Evolutionary conservation across 2,329 filamentous ascomycete species (phyloP), one percentile per base, ranked within the genome.

Genomic region (Venturia pyrina): DNA sequence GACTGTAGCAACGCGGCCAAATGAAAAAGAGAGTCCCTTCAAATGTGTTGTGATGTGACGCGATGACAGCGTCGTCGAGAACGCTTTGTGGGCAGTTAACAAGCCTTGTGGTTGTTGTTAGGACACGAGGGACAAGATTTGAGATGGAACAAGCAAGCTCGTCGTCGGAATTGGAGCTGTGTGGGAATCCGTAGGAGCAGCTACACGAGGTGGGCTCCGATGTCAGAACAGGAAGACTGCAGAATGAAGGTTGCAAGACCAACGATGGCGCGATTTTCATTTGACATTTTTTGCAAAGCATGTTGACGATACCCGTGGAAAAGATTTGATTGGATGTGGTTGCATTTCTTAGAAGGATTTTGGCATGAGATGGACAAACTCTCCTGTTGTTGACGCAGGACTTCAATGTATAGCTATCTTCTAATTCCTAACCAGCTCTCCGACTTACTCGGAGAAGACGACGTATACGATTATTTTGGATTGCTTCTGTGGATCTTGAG

Each of bases 1-100:
- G 46, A 44, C 44, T 34, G 62, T 19, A 19, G 32, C 62, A 24
- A 53, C 21, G n/a, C 40, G 40, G 15, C 43, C 34, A 8, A 65
- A 65, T 21, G 63, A 65, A 37, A 65, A 65, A n/a, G 48, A 59
- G 24, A 34, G 63, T 19, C 6, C 44, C 8, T 48, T 41, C 32
- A 64, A 56, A 24, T 64, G 62, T 37, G 17, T 41, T 24, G 32
- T 64, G 37, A 64, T 64, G 62, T 64, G 48, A 56, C 3, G 62
- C 3, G 8, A 6, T 34, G 53, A 19, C 50, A 59, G 34, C 28
- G 19, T 21, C 21, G 13, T 53, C 8, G 11, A 21, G 21, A 53
- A 13, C 10, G 11, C 21, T 15, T 21, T 15, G 11, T 11, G 1
- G 28, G 48, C 21, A 15, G 21, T 2, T 15, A 10, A 8, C 4